Conservation (phyloP, 495 filamentous ascomycete genomes). For the Trypethelium eluteriae region DNA sequence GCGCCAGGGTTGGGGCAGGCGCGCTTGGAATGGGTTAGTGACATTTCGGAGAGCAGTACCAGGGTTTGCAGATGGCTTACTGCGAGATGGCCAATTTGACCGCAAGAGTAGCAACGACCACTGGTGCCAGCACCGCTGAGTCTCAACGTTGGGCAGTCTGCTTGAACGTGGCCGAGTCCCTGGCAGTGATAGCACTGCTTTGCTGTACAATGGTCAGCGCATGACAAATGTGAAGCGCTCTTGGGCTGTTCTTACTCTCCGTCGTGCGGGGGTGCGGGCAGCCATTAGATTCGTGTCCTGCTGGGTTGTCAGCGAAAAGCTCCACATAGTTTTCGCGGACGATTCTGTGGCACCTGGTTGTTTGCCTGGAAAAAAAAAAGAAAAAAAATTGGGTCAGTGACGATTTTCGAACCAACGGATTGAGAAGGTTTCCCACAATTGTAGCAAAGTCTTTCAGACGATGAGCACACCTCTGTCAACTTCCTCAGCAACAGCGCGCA, state of each 20-base stretch:
- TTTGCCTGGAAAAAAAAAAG: conserved; percentile 31
- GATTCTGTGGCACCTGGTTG: conserved; percentile 29
- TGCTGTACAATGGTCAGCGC: conserved; percentile 42
- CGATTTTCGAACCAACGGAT: conserved; percentile 42
- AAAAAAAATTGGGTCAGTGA: background rate
- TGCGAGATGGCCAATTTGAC: conserved; percentile 82
- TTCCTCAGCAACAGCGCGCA: conserved; percentile 12
- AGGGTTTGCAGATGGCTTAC: conserved; percentile 38
- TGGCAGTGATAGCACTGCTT: conserved; percentile 99
- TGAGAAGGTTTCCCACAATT: conserved; percentile 62
- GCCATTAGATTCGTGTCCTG: conserved; percentile 94
- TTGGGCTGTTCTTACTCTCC: conserved; percentile 55
- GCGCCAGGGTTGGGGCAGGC: conserved; percentile 68
- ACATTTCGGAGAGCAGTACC: background rate
- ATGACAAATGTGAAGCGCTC: conserved; percentile 10
- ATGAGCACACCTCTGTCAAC: conserved; percentile 79
- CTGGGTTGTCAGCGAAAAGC: background rate
- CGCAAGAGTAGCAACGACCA: conserved; percentile 94
- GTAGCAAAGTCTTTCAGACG: conserved; percentile 95
- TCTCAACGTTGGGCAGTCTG: conserved; percentile 95
- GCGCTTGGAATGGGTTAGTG: conserved; percentile 46
- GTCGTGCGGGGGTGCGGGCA: conserved; percentile 95
- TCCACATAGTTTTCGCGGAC: background rate
- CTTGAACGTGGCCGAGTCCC: conserved; percentile 95
- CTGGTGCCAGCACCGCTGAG: conserved; percentile 70